These are phyloP conservation scores for Trapa bicornis DNA, from an alignment of 345 rosid species.

Conservation along the genomic window DNA sequence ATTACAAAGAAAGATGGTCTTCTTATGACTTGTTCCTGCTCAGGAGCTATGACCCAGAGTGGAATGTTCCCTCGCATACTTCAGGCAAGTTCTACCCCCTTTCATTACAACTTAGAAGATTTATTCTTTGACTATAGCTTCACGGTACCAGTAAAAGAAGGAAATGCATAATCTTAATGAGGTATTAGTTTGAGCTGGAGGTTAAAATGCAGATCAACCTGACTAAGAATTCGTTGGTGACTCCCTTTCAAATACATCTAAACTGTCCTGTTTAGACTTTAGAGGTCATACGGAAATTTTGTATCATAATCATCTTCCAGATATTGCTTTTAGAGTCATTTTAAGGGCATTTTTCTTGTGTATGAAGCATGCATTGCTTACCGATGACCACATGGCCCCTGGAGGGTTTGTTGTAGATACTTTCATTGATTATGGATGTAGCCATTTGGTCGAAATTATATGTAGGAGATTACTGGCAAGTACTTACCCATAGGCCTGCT, in stretches of 20 bases:
- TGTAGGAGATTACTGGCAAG: background rate
- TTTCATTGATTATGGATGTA: background rate
- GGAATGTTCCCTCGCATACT: conserved; percentile 56
- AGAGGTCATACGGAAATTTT: background rate
- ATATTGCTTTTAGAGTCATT: background rate
- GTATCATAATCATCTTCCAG: too few relatives aligned
- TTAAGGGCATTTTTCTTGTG: background rate
- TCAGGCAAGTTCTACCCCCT: conserved; percentile 30
- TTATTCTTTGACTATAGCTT: background rate
- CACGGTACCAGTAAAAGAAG: background rate
- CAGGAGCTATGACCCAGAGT: conserved; percentile 91
- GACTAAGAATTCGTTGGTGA: background rate
- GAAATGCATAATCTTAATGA: background rate
- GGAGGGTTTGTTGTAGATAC: background rate
- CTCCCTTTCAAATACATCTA: background rate
- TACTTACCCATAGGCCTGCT: background rate
- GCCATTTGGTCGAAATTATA: background rate
- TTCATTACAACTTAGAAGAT: background rate
- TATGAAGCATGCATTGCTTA: background rate
- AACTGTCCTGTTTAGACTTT: background rate
- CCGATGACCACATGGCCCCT: background rate
- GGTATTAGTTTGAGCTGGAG: background rate
- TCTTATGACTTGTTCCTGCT: conserved; percentile 89
- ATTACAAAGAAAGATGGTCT: conserved; percentile 69
- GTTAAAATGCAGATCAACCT: background rate